These are phyloP conservation scores for Globisporangium polare DNA, from an alignment of 352 stramenopile species.

Conservation along the genomic window DNA sequence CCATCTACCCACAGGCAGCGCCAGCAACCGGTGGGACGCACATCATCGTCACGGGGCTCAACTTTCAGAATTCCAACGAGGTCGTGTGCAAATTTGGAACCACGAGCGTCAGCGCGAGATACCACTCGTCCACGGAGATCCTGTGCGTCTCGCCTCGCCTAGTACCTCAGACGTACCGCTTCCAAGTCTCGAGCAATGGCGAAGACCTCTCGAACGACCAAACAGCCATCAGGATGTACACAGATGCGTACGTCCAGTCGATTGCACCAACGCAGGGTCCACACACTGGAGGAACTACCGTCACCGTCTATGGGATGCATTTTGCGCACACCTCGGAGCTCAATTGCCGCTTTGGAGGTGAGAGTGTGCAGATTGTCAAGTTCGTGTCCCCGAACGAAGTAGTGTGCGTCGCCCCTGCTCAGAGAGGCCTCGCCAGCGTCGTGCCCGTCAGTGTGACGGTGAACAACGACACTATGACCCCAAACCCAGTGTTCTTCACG, in stretches of 20 bases:
- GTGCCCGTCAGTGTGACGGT: slow-evolving; percentile 60
- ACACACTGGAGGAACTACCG: slow-evolving; percentile 65
- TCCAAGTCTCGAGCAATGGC: slow-evolving; percentile 85
- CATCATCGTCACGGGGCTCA: slow-evolving; percentile 65
- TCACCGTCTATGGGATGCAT: slow-evolving; percentile 83
- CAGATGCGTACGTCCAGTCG: slow-evolving; percentile 58
- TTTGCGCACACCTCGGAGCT: slow-evolving; percentile 58
- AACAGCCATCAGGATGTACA: slow-evolving; percentile 65
- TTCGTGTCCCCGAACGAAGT: slow-evolving; percentile 72
- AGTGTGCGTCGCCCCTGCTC: slow-evolving; percentile 54
- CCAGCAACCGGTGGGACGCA: slow-evolving; percentile 44
- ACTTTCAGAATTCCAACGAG: slow-evolving; percentile 72
- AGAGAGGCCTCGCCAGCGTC: slow-evolving; percentile 31
- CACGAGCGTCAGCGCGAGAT: slow-evolving; percentile 37
- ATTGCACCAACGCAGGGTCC: slow-evolving; percentile 74
- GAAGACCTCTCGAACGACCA: slow-evolving; percentile 51
- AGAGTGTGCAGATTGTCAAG: slow-evolving; percentile 39
- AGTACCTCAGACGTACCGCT: slow-evolving; percentile 41
- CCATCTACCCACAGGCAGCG: slow-evolving; percentile 8
- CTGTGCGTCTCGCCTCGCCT: slow-evolving; percentile 62
- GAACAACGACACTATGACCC: slow-evolving; percentile 59
- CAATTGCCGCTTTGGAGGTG: slow-evolving; percentile 79
- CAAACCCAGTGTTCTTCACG: slow-evolving; percentile 77
- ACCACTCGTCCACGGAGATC: slow-evolving; percentile 40
- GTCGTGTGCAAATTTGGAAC: slow-evolving; percentile 86